These are phyloP conservation scores for Podaxis rugospora DNA, from an alignment of 768 basidiomycete genomes.

Conservation along the genomic window DNA sequence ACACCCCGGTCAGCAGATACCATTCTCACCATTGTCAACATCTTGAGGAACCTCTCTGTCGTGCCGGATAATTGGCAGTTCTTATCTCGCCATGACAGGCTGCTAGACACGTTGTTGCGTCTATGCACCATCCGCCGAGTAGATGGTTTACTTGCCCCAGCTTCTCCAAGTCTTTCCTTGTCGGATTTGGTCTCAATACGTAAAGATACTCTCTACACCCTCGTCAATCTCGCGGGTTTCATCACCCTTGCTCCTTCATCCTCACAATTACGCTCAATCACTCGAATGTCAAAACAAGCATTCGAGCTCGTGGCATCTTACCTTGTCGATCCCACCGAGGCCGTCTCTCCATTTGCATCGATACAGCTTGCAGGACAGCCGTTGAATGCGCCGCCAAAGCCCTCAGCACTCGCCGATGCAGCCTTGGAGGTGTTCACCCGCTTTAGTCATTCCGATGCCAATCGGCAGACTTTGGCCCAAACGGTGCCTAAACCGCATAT, in stretches of 20 bases:
- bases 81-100: constrained; percentile 58
- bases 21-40: constrained; percentile 66
- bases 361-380: constrained; percentile 50
- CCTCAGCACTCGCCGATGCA: constrained; percentile 60
- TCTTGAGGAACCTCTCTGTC: constrained; percentile 84
- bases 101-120: constrained; percentile 65
- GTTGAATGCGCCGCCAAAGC: constrained; percentile 37
- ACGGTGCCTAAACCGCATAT: constrained; percentile 55
- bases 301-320: constrained; percentile 72
- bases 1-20: constrained; percentile 65
- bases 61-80: constrained; percentile 65
- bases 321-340: constrained; percentile 65
- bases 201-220: constrained; percentile 69
- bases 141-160: constrained; percentile 33
- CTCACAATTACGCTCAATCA: constrained; percentile 35
- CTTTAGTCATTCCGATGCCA: constrained; percentile 70
- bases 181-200: constrained; percentile 69
- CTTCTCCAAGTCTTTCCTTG: constrained; percentile 60
- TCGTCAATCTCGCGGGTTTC: constrained; percentile 55
- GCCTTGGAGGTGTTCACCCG: constrained; percentile 87
- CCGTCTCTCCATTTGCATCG: constrained; percentile 55
- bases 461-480: constrained; percentile 67
- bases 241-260: constrained; percentile 43
- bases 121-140: constrained; percentile 49
- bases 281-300: constrained; percentile 49